Evolutionary conservation across 23 red algal genomes (phyloP).

Genomic region (Gracilaria vermiculophylla): DNA sequence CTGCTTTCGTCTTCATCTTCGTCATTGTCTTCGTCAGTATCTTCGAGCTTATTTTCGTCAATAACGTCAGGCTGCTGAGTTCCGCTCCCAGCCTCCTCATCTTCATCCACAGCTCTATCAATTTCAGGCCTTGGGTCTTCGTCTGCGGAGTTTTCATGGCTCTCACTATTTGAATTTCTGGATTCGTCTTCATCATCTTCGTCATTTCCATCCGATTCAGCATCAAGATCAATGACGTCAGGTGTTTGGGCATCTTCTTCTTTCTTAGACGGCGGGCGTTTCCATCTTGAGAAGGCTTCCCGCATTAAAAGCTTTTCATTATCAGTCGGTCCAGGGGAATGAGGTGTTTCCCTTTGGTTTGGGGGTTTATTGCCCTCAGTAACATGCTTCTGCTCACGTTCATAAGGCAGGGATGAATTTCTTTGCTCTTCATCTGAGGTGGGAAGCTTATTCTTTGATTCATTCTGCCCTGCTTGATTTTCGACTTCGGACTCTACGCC

Average conservation of each 20-base stretch:
- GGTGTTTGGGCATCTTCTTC: not conserved
- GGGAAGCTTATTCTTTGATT: not conserved
- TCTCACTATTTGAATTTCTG: not conserved
- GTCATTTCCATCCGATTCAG: conserved; percentile 14
- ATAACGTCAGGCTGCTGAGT: not conserved
- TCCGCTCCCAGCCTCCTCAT: not conserved
- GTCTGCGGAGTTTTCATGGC: conserved; percentile 10
- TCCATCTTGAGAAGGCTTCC: not conserved
- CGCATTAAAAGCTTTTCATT: not conserved
- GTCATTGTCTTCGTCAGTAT: conserved; percentile 22
- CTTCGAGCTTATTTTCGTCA: not conserved
- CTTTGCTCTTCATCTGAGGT: too few species aligned
- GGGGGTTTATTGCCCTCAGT: not conserved
- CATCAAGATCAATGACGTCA: conserved; percentile 10
- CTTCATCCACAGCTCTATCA: not conserved
- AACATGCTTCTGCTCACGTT: not conserved
- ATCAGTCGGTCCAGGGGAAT: not conserved
- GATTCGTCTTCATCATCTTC: conserved; percentile 5
- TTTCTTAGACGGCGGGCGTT: not conserved
- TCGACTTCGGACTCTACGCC: too few species aligned
- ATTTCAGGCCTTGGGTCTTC: conserved; percentile 5
- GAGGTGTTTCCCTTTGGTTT: not conserved
- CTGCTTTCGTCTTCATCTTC: not conserved
- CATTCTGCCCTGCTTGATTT: too few species aligned
- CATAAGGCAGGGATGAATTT: too few species aligned